Evolutionary conservation across 306 rosid species (phyloP).

Genomic region (Canavalia ensiformis): DNA sequence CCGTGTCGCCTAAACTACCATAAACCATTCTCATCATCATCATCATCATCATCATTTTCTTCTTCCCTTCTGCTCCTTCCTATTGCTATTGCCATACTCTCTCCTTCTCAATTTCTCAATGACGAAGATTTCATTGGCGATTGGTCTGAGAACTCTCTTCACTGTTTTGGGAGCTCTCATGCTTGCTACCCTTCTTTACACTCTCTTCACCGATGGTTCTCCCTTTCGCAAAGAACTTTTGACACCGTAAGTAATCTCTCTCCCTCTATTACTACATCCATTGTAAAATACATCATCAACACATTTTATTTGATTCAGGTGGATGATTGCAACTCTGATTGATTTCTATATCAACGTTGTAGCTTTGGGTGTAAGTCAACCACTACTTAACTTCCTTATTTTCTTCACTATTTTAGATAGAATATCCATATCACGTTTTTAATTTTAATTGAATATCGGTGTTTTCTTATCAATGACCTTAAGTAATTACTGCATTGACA

Average conservation of each 20-base stretch:
- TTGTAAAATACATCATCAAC: neutral
- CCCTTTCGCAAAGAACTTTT: conserved; percentile 73
- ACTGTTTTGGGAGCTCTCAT: conserved; percentile 56
- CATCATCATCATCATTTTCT: too few relatives aligned
- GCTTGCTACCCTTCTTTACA: conserved; percentile 66
- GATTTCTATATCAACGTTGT: conserved; percentile 83
- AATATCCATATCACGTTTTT: neutral
- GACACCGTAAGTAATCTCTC: conserved; percentile 77
- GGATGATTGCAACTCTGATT: conserved; percentile 78
- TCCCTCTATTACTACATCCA: neutral
- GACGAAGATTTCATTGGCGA: conserved; percentile 61
- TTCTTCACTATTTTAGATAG: neutral
- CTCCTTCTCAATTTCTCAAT: conserved; percentile 26
- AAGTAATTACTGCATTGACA: neutral
- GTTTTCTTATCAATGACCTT: neutral
- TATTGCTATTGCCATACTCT: neutral
- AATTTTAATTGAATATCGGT: neutral
- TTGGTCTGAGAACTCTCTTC: conserved; percentile 60
- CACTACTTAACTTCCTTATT: neutral
- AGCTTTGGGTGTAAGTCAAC: conserved; percentile 64
- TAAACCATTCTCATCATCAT: too few relatives aligned
- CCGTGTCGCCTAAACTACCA: too few relatives aligned
- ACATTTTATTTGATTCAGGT: conserved; percentile 62
- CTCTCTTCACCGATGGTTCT: conserved; percentile 64
- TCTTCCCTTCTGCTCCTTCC: neutral